Evolutionary conservation across 2,329 filamentous ascomycete genomes (phyloP).

Genomic region (Penicillium italicum): DNA sequence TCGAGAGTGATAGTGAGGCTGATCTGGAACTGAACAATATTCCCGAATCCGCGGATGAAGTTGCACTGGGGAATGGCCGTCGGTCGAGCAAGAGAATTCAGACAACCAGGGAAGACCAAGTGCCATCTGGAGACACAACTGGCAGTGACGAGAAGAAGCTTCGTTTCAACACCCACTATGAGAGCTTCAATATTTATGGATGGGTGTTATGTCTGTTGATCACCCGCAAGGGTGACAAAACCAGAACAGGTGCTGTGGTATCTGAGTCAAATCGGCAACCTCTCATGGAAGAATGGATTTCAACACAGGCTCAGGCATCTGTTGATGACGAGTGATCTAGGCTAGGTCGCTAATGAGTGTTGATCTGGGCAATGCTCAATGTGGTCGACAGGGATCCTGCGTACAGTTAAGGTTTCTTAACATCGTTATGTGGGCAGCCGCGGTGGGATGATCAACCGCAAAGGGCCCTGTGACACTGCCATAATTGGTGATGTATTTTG

Average conservation of each 20-base stretch:
- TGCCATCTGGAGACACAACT: not conserved
- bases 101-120: not conserved
- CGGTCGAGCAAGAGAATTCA: not conserved
- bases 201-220: constrained; percentile 88
- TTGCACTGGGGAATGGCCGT: not conserved
- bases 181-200: constrained; percentile 94
- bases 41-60: constrained; percentile 48
- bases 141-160: constrained; percentile 86
- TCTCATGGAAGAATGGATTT: constrained; percentile 83
- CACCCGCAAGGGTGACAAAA: constrained; percentile 60
- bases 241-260: constrained; percentile 31
- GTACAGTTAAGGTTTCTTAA: constrained; percentile 8
- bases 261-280: constrained; percentile 52
- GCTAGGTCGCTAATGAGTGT: not conserved
- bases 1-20: constrained; percentile 60
- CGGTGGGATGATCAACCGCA: constrained; percentile 12
- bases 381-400: constrained; percentile 3
- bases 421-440: constrained; percentile 4
- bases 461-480: constrained; percentile 9
- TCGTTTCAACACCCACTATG: constrained; percentile 79
- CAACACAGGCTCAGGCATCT: constrained; percentile 59
- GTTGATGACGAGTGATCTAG: constrained; percentile 36
- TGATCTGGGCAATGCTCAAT: not conserved
- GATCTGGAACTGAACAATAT: constrained; percentile 51
- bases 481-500: constrained; percentile 12